A percentile compares a stretch with the other conserved stretches of the same genome.
Conservation (phyloP, 2,329 filamentous ascomycete species). For the Penicillium sumatraense region DNA sequence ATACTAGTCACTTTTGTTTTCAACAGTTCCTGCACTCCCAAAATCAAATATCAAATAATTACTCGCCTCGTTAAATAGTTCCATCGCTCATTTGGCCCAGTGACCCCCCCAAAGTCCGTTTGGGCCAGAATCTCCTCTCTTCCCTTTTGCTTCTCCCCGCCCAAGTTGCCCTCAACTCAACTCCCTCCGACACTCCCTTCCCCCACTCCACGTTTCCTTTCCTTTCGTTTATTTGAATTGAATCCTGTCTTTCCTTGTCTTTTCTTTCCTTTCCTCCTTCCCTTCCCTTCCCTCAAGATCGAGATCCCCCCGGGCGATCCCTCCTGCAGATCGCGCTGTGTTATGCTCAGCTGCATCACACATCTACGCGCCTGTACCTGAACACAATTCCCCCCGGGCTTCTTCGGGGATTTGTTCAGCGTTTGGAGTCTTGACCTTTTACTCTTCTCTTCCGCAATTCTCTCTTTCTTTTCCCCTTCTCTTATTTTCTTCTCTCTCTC, state of each 20-base stretch:
- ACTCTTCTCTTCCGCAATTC: constrained; percentile 12
- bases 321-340: constrained; percentile 18
- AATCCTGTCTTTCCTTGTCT: constrained; percentile 2
- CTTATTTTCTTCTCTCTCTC: not conserved
- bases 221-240: constrained; percentile 2
- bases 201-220: constrained; percentile 14
- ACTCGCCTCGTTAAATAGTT: too few relatives aligned
- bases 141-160: constrained; percentile 34
- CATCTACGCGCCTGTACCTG: constrained; percentile 20
- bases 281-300: not conserved
- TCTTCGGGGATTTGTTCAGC: constrained; percentile 20
- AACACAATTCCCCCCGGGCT: constrained; percentile 14
- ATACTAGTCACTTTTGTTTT: too few relatives aligned
- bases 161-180: constrained; percentile 38
- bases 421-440: constrained; percentile 19
- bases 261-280: constrained; percentile 10
- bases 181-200: constrained; percentile 27
- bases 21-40: too few relatives aligned
- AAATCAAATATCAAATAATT: too few relatives aligned
- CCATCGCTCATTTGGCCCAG: too few relatives aligned
- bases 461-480: not conserved
- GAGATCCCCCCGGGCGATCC: not conserved
- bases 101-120: too few relatives aligned
- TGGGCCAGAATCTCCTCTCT: constrained; percentile 19
- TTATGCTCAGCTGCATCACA: constrained; percentile 15